These are phyloP conservation scores for Mycena amicta DNA, from an alignment of 768 basidiomycete species.

Conservation along the genomic window DNA sequence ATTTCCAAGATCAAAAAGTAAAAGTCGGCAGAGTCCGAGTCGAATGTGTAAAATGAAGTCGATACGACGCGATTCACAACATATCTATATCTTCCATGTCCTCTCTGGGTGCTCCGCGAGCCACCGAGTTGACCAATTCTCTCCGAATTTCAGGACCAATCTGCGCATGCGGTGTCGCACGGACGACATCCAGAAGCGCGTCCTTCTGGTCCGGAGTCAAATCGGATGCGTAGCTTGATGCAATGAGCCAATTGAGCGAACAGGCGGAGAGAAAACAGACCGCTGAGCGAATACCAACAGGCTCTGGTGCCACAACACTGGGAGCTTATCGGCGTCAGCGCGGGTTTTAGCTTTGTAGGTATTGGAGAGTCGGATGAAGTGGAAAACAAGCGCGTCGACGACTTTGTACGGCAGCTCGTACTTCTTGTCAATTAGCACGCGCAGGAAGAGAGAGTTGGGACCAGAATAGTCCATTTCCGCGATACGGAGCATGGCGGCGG, in stretches of 20 bases:
- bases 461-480: conserved; percentile 97
- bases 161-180: conserved; percentile 82
- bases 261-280: conserved; percentile 40
- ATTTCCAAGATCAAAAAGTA: conserved; percentile 22
- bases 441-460: conserved; percentile 97
- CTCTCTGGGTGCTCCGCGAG: conserved; percentile 76
- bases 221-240: conserved; percentile 85
- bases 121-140: conserved; percentile 86
- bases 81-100: conserved; percentile 71
- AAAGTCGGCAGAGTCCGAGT: neutral
- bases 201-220: conserved; percentile 97
- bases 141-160: conserved; percentile 89
- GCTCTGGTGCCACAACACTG: conserved; percentile 99
- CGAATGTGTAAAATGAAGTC: too few relatives aligned
- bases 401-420: conserved; percentile 98
- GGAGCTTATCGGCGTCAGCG: conserved; percentile 77
- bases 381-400: conserved; percentile 95
- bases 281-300: conserved; percentile 92
- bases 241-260: conserved; percentile 5
- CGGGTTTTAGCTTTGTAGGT: conserved; percentile 74
- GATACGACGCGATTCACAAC: too few relatives aligned
- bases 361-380: conserved; percentile 96
- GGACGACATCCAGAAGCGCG: conserved; percentile 90
- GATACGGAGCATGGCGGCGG: conserved; percentile 89
- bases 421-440: conserved; percentile 96